Evolutionary conservation across 805 yeast species (phyloP).

Genomic region (Millerago galiae): DNA sequence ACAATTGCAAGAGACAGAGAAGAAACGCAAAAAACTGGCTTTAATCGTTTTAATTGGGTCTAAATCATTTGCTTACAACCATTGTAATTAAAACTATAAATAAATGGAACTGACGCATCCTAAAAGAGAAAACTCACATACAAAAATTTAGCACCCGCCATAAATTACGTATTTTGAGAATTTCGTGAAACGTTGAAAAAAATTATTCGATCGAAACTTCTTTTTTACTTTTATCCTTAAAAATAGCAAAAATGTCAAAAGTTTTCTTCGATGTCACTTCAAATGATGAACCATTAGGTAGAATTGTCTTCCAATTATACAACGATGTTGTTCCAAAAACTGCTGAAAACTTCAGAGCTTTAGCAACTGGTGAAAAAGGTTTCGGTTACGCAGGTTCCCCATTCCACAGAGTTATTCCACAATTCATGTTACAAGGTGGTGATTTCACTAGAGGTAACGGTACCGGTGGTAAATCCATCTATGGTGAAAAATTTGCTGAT

Average conservation of each 20-base stretch:
- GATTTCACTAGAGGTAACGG: slow-evolving; percentile 68
- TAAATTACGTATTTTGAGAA: no score
- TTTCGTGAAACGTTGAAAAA: neutral
- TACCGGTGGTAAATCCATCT: slow-evolving; percentile 69
- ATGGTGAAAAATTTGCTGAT: slow-evolving; percentile 60
- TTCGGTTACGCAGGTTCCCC: slow-evolving; percentile 11
- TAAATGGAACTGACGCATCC: no score
- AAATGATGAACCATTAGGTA: slow-evolving; percentile 68
- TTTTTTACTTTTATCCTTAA: neutral
- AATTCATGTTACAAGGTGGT: slow-evolving; percentile 78
- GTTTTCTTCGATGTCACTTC: slow-evolving; percentile 81
- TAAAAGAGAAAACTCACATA: no score
- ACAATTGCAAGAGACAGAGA: neutral
- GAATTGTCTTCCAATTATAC: slow-evolving; percentile 82
- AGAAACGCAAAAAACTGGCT: no score
- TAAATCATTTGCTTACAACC: no score
- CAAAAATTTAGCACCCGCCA: no score
- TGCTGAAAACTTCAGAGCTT: slow-evolving; percentile 13
- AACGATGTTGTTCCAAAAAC: slow-evolving; percentile 44
- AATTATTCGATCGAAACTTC: neutral
- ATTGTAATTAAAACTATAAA: no score
- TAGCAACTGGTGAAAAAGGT: slow-evolving; percentile 13
- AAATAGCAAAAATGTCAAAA: slow-evolving; percentile 42
- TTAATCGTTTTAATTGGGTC: no score
- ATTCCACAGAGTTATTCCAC: slow-evolving; percentile 18